Percentiles rank a stretch among this genome's conserved stretches.
Conservation (phyloP, 768 basidiomycete genomes). For the Lactarius evosmus region DNA sequence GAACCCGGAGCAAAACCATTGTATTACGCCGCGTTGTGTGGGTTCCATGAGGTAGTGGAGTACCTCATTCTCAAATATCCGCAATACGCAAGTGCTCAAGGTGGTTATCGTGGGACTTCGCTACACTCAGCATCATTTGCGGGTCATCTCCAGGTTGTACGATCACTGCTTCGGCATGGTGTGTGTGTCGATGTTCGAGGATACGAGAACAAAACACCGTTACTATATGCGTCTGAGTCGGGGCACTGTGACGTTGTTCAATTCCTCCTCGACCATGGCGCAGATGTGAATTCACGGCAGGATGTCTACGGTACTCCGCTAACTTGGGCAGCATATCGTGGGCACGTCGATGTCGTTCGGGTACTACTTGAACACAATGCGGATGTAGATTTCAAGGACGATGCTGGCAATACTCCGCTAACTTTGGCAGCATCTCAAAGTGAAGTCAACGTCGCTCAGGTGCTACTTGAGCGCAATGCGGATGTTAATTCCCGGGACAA, state of each 20-base stretch:
- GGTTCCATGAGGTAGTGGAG: not conserved
- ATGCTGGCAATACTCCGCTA: not conserved
- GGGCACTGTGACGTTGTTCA: not conserved
- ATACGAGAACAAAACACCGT: rapidly evolving
- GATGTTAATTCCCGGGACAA: not conserved
- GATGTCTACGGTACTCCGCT: not conserved
- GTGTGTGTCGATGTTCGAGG: not conserved
- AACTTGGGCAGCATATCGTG: not conserved
- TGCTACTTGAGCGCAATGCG: not conserved
- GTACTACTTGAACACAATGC: not conserved
- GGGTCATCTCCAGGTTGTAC: not conserved
- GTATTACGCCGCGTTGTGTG: not conserved
- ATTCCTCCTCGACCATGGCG: not conserved
- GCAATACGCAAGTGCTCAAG: not conserved
- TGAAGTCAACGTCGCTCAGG: not conserved
- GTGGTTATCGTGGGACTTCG: not conserved
- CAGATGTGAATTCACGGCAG: not conserved
- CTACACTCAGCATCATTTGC: not conserved
- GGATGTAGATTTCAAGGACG: not conserved
- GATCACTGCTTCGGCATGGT: not conserved
- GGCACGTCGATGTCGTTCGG: not conserved
- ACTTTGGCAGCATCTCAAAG: not conserved
- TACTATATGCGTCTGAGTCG: not conserved
- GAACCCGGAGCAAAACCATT: not conserved
- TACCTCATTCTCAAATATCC: not conserved